Conservation (phyloP, 768 basidiomycete genomes). For the Psilocybe tampanensis region DNA sequence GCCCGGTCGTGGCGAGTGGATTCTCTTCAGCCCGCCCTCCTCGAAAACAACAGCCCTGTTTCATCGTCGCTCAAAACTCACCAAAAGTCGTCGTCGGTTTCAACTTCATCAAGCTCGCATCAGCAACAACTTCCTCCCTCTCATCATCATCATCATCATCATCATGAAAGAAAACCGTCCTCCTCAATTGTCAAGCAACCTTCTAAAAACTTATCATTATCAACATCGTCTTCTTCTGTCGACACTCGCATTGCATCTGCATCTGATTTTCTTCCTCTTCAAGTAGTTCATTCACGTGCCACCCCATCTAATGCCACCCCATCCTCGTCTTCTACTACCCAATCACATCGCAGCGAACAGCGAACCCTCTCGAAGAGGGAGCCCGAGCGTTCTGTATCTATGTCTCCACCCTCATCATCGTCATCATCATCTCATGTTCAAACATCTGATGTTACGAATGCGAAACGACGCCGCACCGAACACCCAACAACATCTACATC, state of each 20-base stretch:
- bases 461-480: constrained; percentile 20
- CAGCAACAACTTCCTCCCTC: constrained; percentile 4
- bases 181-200: constrained; percentile 12
- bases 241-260: constrained; percentile 5
- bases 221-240: constrained; percentile 15
- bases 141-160: constrained; percentile 10
- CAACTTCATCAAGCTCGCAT: constrained; percentile 12
- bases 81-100: constrained; percentile 1
- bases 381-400: constrained; percentile 13
- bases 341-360: constrained; percentile 16
- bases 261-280: background rate
- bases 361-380: constrained; percentile 22
- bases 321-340: background rate
- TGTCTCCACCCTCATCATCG: constrained; percentile 9
- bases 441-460: constrained; percentile 10
- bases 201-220: constrained; percentile 23
- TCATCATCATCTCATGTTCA: constrained; percentile 13
- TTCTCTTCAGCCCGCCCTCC: constrained; percentile 17
- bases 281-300: constrained; percentile 12
- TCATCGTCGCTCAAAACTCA: constrained; percentile 2
- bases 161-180: constrained; percentile 15
- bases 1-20: constrained; percentile 23
- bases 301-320: constrained; percentile 11
- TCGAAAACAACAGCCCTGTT: constrained; percentile 15
- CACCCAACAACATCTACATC: constrained; percentile 7